Evolutionary conservation across 805 yeast genomes (phyloP).

Genomic region (Lachancea lanzarotensis): DNA sequence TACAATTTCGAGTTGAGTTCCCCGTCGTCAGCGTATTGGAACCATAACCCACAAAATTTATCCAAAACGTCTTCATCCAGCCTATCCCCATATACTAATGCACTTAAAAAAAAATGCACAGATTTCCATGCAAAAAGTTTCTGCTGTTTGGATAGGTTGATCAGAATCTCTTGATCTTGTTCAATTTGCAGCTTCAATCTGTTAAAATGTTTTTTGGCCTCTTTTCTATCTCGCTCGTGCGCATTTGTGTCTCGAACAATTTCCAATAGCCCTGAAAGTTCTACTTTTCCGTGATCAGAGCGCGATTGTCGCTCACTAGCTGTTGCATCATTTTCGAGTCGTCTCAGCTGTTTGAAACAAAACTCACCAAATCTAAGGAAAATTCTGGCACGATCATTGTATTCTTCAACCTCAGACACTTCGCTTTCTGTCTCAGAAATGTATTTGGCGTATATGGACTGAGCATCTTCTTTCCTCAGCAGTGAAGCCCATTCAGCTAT

Average conservation of each 20-base stretch:
- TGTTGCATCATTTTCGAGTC: conserved; percentile 39
- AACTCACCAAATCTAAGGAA: conserved; percentile 62
- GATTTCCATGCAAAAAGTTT: conserved; percentile 46
- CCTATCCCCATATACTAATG: conserved; percentile 41
- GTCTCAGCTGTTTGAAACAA: conserved; percentile 58
- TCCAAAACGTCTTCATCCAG: conserved; percentile 56
- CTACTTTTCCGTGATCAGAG: conserved; percentile 38
- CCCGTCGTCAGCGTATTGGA: conserved; percentile 48
- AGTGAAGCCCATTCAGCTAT: conserved; percentile 65
- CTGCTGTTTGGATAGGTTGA: conserved; percentile 34
- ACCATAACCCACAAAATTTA: conserved; percentile 78
- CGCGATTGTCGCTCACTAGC: conserved; percentile 38
- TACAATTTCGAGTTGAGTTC: conserved; percentile 40
- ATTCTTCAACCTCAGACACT: conserved; percentile 14
- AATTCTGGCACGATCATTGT: conserved; percentile 37
- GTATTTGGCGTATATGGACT: conserved; percentile 49
- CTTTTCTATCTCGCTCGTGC: conserved; percentile 42
- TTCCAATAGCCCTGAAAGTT: conserved; percentile 43
- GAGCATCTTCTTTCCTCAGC: conserved; percentile 62
- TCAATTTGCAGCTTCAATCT: conserved; percentile 42
- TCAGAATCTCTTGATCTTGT: conserved; percentile 44
- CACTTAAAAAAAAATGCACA: conserved; percentile 49
- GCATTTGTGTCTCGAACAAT: conserved; percentile 39
- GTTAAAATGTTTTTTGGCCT: conserved; percentile 47
- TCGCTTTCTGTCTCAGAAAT: conserved; percentile 35